A percentile compares a stretch with the other conserved stretches of the same genome.
These are phyloP conservation scores for Fulvia fulva DNA, from an alignment of 2,329 filamentous ascomycete species.

Conservation along the genomic window DNA sequence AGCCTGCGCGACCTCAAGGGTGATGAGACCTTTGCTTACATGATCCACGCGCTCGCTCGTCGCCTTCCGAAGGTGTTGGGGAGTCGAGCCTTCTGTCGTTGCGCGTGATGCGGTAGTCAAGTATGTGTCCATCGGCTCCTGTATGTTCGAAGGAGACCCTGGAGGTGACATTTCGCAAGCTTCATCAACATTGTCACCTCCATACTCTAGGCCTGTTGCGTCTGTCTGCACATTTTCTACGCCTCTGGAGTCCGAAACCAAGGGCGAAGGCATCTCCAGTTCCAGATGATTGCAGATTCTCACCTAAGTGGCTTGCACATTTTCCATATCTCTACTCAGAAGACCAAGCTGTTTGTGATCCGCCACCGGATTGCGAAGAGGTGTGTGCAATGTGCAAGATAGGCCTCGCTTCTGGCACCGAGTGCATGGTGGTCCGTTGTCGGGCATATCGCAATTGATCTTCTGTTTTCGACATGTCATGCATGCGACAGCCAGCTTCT, in stretches of 20 bases:
- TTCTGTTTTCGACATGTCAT: slow-evolving; percentile 54
- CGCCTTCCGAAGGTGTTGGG: slow-evolving; percentile 35
- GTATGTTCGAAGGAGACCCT: slow-evolving; percentile 37
- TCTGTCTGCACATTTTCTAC: slow-evolving; percentile 5
- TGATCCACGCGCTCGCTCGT: slow-evolving; percentile 46
- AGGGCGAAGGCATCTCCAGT: slow-evolving; percentile 36
- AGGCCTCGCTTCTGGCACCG: slow-evolving; percentile 48
- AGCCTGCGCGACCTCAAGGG: slow-evolving; percentile 40
- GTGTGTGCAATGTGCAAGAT: slow-evolving; percentile 52
- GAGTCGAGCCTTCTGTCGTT: slow-evolving; percentile 31
- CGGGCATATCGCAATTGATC: slow-evolving; percentile 52
- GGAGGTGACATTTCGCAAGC: slow-evolving; percentile 25
- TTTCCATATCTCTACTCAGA: slow-evolving; percentile 23
- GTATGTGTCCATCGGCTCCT: slow-evolving; percentile 19
- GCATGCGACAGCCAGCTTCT: slow-evolving; percentile 37
- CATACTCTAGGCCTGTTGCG: neutral
- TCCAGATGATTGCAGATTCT: slow-evolving; percentile 39
- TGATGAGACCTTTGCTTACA: slow-evolving; percentile 48
- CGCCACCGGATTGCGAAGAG: slow-evolving; percentile 48
- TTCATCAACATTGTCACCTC: slow-evolving; percentile 11
- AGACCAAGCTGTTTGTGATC: slow-evolving; percentile 30
- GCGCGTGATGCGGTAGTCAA: slow-evolving; percentile 31
- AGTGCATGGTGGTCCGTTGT: slow-evolving; percentile 47
- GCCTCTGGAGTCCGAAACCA: slow-evolving; percentile 31
- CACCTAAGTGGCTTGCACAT: slow-evolving; percentile 38